Conservation (phyloP, 331 rosid genomes). For the Rosa hybrid region DNA sequence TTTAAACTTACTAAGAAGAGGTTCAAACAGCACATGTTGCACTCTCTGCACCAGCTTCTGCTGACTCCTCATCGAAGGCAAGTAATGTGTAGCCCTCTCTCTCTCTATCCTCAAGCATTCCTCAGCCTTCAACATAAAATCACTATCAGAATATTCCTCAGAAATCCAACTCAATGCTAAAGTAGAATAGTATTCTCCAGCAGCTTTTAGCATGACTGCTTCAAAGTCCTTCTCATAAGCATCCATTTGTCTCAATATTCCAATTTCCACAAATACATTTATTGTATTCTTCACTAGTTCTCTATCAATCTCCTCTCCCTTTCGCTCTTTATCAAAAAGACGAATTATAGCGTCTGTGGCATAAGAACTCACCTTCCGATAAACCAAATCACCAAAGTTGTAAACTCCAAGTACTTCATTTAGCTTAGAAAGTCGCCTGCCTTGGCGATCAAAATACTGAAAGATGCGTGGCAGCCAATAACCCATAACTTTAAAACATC, state of each 20-base stretch:
- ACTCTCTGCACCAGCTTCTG: conserved; percentile 58
- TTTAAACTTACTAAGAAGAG: conserved; percentile 52
- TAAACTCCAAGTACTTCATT: too few species aligned
- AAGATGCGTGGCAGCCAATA: too few species aligned
- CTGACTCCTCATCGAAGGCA: conserved; percentile 50
- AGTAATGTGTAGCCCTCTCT: conserved; percentile 59
- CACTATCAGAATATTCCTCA: conserved; percentile 56
- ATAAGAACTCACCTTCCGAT: conserved; percentile 19
- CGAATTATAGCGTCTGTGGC: conserved; percentile 48
- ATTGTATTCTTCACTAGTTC: conserved; percentile 54
- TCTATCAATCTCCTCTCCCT: conserved; percentile 67
- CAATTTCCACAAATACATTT: conserved; percentile 60
- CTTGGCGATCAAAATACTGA: too few species aligned
- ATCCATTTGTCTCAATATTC: conserved; percentile 50
- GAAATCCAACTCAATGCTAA: conserved; percentile 49
- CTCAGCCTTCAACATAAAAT: conserved; percentile 78
- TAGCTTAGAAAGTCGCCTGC: too few species aligned
- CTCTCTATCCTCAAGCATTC: conserved; percentile 66
- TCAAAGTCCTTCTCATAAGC: conserved; percentile 61
- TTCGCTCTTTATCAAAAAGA: conserved; percentile 61
- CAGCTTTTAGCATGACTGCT: conserved; percentile 48
- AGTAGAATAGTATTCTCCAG: conserved; percentile 52
- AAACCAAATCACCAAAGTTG: too few species aligned
- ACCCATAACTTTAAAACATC: too few species aligned
- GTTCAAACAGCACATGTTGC: too few species aligned